A percentile compares a stretch with the other conserved stretches of the same genome.
phyloP scores from a whole-genome alignment of 192 early-diverging fungal genomes.

The Martensiomyces pterosporus region DNA sequence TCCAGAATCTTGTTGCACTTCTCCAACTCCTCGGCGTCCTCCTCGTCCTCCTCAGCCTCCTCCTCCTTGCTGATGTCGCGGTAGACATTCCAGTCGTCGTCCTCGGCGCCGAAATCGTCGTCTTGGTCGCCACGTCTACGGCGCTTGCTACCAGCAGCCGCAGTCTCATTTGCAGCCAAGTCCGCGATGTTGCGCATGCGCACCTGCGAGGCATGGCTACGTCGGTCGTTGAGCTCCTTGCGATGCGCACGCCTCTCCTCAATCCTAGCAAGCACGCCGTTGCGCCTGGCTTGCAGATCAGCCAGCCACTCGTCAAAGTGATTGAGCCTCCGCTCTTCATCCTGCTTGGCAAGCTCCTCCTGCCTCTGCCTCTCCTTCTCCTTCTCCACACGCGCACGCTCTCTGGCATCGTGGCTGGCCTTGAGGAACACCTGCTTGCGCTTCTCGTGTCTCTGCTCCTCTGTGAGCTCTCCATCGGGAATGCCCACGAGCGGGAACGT shows the following conservation, averaged over 20 bases:
- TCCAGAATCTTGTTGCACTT: constrained; percentile 70
- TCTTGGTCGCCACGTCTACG: constrained; percentile 54
- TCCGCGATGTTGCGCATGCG: constrained; percentile 85
- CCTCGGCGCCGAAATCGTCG: constrained; percentile 91
- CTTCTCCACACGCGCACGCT: constrained; percentile 67
- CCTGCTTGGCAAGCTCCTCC: constrained; percentile 60
- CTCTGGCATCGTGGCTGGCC: constrained; percentile 71
- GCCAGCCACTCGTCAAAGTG: constrained; percentile 73
- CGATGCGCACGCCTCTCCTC: constrained; percentile 63
- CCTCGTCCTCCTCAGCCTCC: constrained; percentile 76
- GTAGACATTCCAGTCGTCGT: constrained; percentile 91
- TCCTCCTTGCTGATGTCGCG: constrained; percentile 83
- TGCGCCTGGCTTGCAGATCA: constrained; percentile 59
- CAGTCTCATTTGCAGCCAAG: constrained; percentile 57
- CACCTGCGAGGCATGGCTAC: constrained; percentile 78
- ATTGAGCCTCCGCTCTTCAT: constrained; percentile 65
- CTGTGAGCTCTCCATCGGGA: constrained; percentile 75
- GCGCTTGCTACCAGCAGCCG: constrained; percentile 19
- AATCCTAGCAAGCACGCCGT: constrained; percentile 64
- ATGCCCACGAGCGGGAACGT: constrained; percentile 69
- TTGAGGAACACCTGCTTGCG: constrained; percentile 76
- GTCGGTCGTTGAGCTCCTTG: constrained; percentile 79
- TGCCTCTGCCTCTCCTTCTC: constrained; percentile 53
- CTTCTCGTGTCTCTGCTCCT: constrained; percentile 78
- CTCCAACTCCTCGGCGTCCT: constrained; percentile 62